phyloP scores from a whole-genome alignment of 345 rosid species.

The Syzygium oleosum region DNA sequence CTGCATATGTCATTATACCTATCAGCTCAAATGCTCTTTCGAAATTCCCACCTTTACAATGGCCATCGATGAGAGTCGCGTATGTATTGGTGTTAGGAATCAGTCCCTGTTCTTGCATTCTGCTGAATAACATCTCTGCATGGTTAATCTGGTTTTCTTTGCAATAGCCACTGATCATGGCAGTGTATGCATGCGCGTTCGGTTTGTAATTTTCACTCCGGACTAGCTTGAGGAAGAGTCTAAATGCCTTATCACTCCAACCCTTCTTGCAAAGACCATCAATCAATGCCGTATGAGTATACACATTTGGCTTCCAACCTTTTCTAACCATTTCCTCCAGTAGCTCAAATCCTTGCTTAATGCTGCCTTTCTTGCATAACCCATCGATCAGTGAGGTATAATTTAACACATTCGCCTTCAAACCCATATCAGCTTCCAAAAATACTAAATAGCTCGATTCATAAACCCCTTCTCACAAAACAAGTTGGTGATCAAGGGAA shows the following conservation, averaged over 20 bases:
- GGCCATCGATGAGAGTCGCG: slow-evolving; percentile 62
- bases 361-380: slow-evolving; percentile 71
- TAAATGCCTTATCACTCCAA: slow-evolving; percentile 91
- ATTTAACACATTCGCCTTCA: slow-evolving; percentile 71
- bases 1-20: slow-evolving; percentile 56
- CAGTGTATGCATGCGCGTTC: slow-evolving; percentile 67
- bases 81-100: slow-evolving; percentile 64
- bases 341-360: slow-evolving; percentile 80
- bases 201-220: slow-evolving; percentile 72
- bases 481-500: slow-evolving; percentile 42
- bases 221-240: slow-evolving; percentile 77
- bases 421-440: slow-evolving; percentile 46
- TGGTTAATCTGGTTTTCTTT: slow-evolving; percentile 66
- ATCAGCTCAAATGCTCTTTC: slow-evolving; percentile 64
- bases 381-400: slow-evolving; percentile 70
- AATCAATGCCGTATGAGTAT: slow-evolving; percentile 68
- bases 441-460: slow-evolving; percentile 55
- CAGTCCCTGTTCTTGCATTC: slow-evolving; percentile 85
- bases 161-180: slow-evolving; percentile 85
- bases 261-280: slow-evolving; percentile 88
- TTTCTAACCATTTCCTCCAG: slow-evolving; percentile 76
- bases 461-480: slow-evolving; percentile 57
- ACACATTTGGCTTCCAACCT: slow-evolving; percentile 82
- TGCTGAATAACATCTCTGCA: slow-evolving; percentile 73
- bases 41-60: slow-evolving; percentile 62